Evolutionary conservation across 805 yeast species (phyloP), one percentile per base, ranked within the genome.

Genomic region (Isabelozyma gotoi): DNA sequence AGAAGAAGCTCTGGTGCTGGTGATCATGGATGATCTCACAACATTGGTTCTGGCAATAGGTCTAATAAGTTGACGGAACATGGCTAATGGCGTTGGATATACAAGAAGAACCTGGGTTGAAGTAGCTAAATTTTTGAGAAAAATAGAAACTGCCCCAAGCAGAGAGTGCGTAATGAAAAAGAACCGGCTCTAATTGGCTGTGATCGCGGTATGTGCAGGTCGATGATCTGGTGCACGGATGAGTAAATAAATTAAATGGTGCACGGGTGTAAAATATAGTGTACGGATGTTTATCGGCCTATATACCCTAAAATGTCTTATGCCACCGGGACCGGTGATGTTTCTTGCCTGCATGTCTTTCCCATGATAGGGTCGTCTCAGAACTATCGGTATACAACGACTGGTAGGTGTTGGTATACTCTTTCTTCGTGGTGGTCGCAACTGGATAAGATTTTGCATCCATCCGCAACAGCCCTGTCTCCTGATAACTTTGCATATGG

Each of bases 1-100:
- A 52, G 74, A 50, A 52, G 74, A 62, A 54, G 47, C 50, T 57
- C 75, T 66, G 47, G 56, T 59, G 52, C 41, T 19, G 40, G 19
- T 5, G 16, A 19, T 12, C 38, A n/a, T 17, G 42, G 41, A 15
- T 20, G 4, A 27, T 36, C 38, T 24, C 33, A 50, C 40, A 29
- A 49, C 43, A 16, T 48, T 36, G 34, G 43, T 51, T 43, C 43
- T 50, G 40, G 51, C 48, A 33, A 51, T 32, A 33, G 45, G 20
- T 44, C 44, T 48, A 32, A 39, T 37, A 38, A 46, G 40, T 24
- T 33, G 45, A 33, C 62, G 62, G 41, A 59, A 56, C 63, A 59
- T 59, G 44, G 33, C 45, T 46, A 11, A 24, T 16, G 29, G 29
- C 12, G 12, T 37, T 38, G 42, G 39, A 40, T n/a, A n/a, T n/a